Base-by-base conservation (phyloP, 2,329 filamentous ascomycete species). In the Colletotrichum lindemuthianum region DNA sequence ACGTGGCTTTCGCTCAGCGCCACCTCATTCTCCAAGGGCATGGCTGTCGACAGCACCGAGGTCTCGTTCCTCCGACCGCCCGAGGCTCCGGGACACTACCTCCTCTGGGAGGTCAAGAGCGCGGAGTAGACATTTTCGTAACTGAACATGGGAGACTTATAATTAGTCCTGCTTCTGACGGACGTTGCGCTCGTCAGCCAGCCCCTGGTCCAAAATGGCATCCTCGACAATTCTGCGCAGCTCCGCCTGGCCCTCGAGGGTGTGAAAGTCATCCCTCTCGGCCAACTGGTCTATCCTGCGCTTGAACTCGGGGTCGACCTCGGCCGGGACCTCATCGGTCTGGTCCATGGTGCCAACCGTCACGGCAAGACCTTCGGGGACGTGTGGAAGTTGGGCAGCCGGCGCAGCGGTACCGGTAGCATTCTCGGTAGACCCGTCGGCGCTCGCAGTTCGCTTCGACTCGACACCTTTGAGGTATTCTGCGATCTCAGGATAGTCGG, bases 261-360 rank as follows among this genome's bases (percentile, higher is more conserved):
- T 90, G 70, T 95, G 84, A 72, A 97, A 97, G 73, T 98, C 93
- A 32, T 91, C 89, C 44, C 93, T 85, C 40, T 90, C 85, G 2
- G 96, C 94, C 65, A 99, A 79, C 77, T 97, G 91, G 72, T 98
- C 93, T 73, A 99, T 98, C 57, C 92, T 86, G 69, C 90, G 84
- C 73, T 90, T 88, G 69, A 99, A 92, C 69, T 94, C 93, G 1
- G 92, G 88, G 73, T 98, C 93, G 8, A 90, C 86, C 63, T 89
- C 88, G 43, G 83, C 83, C 1, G 82, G 83, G 7, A 86, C 86
- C 11, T 87, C 88, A 48, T 87, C 82, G 0, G 76, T 81, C 70
- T 90, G 85, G 6, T 85, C 82, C 82, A 96, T 89, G 2, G 91
- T 91, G 50, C 91, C 91, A 61, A 98, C 78, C 37, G 91, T 92